Conservation (phyloP, 2,329 filamentous ascomycete genomes). For the Verticillium nonalfalfae region DNA sequence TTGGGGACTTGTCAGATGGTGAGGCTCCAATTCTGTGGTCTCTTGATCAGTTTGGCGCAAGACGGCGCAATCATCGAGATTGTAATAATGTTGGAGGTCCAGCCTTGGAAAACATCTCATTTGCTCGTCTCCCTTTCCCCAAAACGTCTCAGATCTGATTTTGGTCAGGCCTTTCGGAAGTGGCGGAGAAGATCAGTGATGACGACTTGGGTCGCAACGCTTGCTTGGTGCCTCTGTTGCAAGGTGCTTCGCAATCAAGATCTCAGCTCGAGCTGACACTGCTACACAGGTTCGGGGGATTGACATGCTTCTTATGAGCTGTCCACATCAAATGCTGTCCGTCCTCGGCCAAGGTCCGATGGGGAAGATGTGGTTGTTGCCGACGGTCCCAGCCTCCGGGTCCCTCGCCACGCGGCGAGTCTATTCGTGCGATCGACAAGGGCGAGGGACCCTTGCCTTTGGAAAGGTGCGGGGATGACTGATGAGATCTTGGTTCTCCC, state of each 20-base stretch:
- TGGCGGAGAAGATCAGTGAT: not conserved
- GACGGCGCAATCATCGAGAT: not conserved
- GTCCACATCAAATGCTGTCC: not conserved
- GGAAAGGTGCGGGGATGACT: not conserved
- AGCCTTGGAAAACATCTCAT: not conserved
- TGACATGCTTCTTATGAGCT: not conserved
- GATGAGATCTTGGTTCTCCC: conserved; percentile 1
- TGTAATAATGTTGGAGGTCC: not conserved
- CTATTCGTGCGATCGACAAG: conserved; percentile 1
- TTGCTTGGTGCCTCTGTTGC: not conserved
- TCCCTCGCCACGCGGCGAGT: conserved; percentile 1
- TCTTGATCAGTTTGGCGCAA: not conserved
- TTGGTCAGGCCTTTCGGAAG: not conserved
- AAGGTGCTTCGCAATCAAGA: not conserved
- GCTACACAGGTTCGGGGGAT: not conserved
- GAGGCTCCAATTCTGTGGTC: not conserved
- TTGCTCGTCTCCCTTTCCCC: not conserved
- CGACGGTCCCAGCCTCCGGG: conserved; percentile 1
- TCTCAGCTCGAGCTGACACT: not conserved
- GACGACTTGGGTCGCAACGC: not conserved
- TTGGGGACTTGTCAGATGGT: not conserved
- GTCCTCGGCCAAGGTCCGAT: not conserved
- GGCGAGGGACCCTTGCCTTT: not conserved
- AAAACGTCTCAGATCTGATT: not conserved
- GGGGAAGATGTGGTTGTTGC: not conserved